Base-by-base conservation (phyloP, 192 early-diverging fungal genomes). In the Endogone sp. region DNA sequence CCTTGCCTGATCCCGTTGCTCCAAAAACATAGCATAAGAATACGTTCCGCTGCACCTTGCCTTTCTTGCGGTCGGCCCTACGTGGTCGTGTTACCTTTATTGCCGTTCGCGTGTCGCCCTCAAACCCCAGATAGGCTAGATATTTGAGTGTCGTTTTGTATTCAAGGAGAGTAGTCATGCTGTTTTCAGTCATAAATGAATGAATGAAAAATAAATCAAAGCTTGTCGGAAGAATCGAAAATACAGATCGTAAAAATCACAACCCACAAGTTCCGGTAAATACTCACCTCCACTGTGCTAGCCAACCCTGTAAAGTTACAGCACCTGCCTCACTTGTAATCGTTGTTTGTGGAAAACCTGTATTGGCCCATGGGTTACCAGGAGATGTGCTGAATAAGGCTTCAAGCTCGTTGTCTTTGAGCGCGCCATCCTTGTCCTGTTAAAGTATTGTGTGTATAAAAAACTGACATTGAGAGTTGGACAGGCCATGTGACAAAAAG, bases 1-100 rank as follows among this genome's bases (percentile, higher is more conserved):
- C 89, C 82, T 99, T 99, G 63, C 98, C 98, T 1, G 90, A 90
- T 4, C 94, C 93, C 11, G 92, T 81, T 2, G 95, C 94, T 3
- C 98, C 98, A 74, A 99, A 92, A 2, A 97, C 94, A 74, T 97
- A 99, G 68, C 92, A 94, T 24, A 93, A 74, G 75, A 98, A 99
- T 21, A 95, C 93, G 73, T 90, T 93, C 54, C 95, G 84, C 67
- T 93, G 93, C 16, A 93, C 83, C 68, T 92, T 93, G 29, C 93
- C 92, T 65, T 90, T 81, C 72, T 90, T 91, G 10, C 92, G 88
- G 49, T 93, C 89, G 23, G 84, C 71, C 66, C 91, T 88, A 44
- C 85, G 79, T 29, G 89, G 87, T 60, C 83, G 73, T 6, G 89
- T 89, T 22, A 96, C 80, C 66, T 95, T 92, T 8, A 99, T 82